Evolutionary conservation across 2,329 filamentous ascomycete genomes (phyloP).

Genomic region (Diaporthe sp.): DNA sequence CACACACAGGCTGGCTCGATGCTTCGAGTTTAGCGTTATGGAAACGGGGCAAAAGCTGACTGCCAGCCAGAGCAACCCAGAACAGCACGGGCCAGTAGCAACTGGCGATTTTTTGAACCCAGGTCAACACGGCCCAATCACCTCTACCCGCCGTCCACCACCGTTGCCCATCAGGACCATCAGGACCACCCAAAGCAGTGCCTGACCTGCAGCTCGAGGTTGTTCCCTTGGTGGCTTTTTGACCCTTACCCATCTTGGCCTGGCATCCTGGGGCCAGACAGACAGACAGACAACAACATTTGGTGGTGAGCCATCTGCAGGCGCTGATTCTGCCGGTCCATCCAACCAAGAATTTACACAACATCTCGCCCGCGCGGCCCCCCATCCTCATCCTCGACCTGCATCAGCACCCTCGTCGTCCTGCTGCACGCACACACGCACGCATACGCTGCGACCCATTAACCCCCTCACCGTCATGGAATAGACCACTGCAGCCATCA

Average conservation of each 20-base stretch:
- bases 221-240: conserved; percentile 3
- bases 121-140: conserved; percentile 49
- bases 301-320: conserved; percentile 30
- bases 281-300: conserved; percentile 30
- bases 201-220: conserved; percentile 20
- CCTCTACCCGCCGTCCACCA: conserved; percentile 40
- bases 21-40: conserved; percentile 35
- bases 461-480: conserved; percentile 32
- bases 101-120: conserved; percentile 43
- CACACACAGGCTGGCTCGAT: conserved; percentile 14
- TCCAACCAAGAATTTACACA: conserved; percentile 35
- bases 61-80: conserved; percentile 5
- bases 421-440: conserved; percentile 14
- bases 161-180: conserved; percentile 22
- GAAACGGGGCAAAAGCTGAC: conserved; percentile 39
- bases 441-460: conserved; percentile 5
- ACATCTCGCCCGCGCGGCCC: conserved; percentile 26
- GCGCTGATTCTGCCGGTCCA: conserved; percentile 26
- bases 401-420: conserved; percentile 25
- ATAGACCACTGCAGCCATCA: conserved; percentile 27
- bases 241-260: conserved; percentile 27
- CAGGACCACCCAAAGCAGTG: conserved; percentile 18
- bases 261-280: conserved; percentile 13
- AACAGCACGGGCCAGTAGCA: conserved; percentile 43
- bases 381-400: conserved; percentile 29